Evolutionary conservation across 495 filamentous ascomycete genomes (phyloP), one percentile per base, ranked within the genome.

Genomic region (Evansstolkia leycettana): DNA sequence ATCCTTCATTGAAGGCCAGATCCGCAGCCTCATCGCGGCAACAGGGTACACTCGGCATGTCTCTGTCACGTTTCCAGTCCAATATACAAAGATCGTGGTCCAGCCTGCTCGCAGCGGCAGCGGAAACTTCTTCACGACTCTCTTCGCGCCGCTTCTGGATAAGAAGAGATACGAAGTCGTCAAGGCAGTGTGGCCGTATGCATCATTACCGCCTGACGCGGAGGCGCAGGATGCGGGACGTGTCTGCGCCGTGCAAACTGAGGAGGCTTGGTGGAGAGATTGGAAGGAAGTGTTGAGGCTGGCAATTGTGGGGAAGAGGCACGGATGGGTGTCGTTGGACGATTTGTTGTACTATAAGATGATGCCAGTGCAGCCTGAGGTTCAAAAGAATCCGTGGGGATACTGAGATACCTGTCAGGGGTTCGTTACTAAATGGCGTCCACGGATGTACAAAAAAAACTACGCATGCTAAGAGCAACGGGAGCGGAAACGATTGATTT

Each of bases 231-330:
- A 33, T 4, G 11, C 32, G 4, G 34, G 29, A 5, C 40, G 43
- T 1, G 27, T 18, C 12, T 70, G 61, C 38, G 52, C 50, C 2
- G 62, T 70, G 13, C 65, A 69, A 45, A 68, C 55, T 10, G 69
- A 75, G 50, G 65, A 72, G 45, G 53, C 46, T 0, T 73, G 69
- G 69, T 73, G 67, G 61, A 49, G 54, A 31, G 64, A 69, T 34
- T 70, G 67, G 65, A 55, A 46, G 33, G 62, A 63, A 20, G 50
- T 58, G 2, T 55, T 66, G 29, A 52, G 51, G 17, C 57, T 54
- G 35, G 64, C 62, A 7, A 60, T 70, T 13, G 50, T 52, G 19
- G 56, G 54, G 12, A 67, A 59, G 30, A 45, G 64, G 2, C 48
- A 58, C 10, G 67, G 67, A 17, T 70, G 64, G 65, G 58, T 70